These are phyloP conservation scores for Quercus suber DNA, from an alignment of 306 rosid species.

Conservation along the genomic window DNA sequence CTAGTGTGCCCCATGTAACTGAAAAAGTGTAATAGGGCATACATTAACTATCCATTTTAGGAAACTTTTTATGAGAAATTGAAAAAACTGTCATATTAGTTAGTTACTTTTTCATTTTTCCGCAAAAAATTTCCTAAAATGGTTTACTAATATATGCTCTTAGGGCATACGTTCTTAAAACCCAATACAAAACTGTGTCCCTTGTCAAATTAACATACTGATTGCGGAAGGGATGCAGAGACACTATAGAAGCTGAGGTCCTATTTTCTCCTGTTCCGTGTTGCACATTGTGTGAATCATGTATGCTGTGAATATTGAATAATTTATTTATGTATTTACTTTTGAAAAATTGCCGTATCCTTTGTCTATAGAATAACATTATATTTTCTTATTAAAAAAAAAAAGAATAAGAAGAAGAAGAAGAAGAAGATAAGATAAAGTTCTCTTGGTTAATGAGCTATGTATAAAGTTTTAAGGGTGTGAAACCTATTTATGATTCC, in stretches of 20 bases:
- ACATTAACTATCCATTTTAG: background rate
- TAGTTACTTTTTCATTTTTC: too few relatives aligned
- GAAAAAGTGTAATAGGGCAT: background rate
- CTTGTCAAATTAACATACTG: background rate
- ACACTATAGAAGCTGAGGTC: background rate
- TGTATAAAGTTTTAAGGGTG: background rate
- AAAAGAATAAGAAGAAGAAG: too few relatives aligned
- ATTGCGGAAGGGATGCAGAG: background rate
- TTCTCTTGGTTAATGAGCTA: background rate
- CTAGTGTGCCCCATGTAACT: background rate
- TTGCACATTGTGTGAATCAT: background rate
- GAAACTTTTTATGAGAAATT: too few relatives aligned
- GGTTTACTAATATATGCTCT: too few relatives aligned
- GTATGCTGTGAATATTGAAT: background rate
- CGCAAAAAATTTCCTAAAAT: too few relatives aligned
- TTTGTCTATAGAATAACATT: background rate
- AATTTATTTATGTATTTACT: background rate
- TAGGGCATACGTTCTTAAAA: too few relatives aligned
- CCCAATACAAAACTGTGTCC: background rate
- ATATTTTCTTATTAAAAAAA: background rate
- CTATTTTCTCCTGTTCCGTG: background rate
- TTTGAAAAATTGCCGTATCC: too few relatives aligned
- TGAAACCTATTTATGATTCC: conserved; percentile 3
- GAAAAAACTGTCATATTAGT: too few relatives aligned
- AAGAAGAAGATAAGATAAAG: background rate